Evolutionary conservation across 2,329 filamentous ascomycete species (phyloP).

Genomic region (Claviceps citrina): DNA sequence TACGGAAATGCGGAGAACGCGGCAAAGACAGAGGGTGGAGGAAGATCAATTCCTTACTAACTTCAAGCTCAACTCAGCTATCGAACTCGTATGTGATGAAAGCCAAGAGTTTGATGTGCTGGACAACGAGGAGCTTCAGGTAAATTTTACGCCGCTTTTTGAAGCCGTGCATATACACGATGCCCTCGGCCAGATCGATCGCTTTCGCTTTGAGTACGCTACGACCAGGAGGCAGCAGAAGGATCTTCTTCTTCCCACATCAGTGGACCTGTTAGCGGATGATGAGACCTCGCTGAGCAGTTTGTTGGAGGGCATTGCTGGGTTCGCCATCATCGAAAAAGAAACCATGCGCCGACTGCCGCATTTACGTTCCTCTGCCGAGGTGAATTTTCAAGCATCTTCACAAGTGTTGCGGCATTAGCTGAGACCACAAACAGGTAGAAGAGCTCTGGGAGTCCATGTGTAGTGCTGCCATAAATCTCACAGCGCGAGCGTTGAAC

Average conservation of each 20-base stretch:
- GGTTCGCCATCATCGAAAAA: conserved; percentile 91
- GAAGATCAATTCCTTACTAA: conserved; percentile 58
- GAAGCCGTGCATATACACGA: conserved; percentile 95
- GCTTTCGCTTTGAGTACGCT: conserved; percentile 83
- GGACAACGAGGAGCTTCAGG: conserved; percentile 86
- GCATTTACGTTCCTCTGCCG: conserved; percentile 64
- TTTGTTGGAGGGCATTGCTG: conserved; percentile 81
- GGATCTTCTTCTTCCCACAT: conserved; percentile 66
- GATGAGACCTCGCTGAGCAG: conserved; percentile 79
- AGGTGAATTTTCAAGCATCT: conserved; percentile 40
- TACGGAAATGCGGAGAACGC: conserved; percentile 69
- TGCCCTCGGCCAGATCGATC: conserved; percentile 80
- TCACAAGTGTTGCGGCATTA: neutral
- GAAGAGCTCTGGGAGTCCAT: conserved; percentile 98
- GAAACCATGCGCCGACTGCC: conserved; percentile 79
- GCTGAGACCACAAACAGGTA: conserved; percentile 38
- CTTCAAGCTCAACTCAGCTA: conserved; percentile 88
- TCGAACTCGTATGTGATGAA: conserved; percentile 90
- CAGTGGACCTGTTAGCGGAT: conserved; percentile 63
- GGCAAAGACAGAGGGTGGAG: conserved; percentile 72
- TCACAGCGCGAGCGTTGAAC: conserved; percentile 66
- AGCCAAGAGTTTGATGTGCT: conserved; percentile 89
- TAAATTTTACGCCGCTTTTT: conserved; percentile 87
- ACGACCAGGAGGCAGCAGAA: conserved; percentile 82
- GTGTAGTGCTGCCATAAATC: conserved; percentile 70